Conservation (phyloP, 257 asterid genomes). For the Orobanche coerulescens region DNA sequence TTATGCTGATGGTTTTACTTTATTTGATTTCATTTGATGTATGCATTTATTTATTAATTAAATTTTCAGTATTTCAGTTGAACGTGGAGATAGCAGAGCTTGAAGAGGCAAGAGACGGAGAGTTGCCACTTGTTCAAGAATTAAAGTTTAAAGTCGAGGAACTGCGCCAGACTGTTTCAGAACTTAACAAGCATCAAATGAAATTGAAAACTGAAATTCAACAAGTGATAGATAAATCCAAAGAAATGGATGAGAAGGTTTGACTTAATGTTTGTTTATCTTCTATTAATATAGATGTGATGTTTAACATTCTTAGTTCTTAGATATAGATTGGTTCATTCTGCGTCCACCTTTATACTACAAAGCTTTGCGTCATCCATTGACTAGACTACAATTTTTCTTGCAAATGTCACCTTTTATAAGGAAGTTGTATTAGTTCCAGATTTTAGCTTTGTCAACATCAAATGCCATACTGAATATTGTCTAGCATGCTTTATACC, state of each 20-base stretch:
- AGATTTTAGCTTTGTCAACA: background rate
- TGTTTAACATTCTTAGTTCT: slow-evolving; percentile 8
- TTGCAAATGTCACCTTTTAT: slow-evolving; percentile 38
- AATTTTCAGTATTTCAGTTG: slow-evolving; percentile 36
- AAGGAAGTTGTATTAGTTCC: background rate
- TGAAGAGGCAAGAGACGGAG: slow-evolving; percentile 51
- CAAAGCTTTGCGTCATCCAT: slow-evolving; percentile 7
- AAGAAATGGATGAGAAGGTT: slow-evolving; percentile 83
- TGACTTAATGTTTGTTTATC: slow-evolving; percentile 20
- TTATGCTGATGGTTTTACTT: background rate
- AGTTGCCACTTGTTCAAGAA: slow-evolving; percentile 64
- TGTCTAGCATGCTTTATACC: background rate
- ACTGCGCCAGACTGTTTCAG: slow-evolving; percentile 51
- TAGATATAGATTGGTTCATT: slow-evolving; percentile 17
- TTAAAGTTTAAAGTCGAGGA: slow-evolving; percentile 50
- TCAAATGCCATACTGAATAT: slow-evolving; percentile 11
- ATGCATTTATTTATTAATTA: slow-evolving; percentile 11
- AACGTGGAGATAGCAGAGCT: slow-evolving; percentile 47
- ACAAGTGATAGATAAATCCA: slow-evolving; percentile 62
- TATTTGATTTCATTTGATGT: background rate
- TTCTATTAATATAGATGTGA: background rate
- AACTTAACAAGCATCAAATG: slow-evolving; percentile 43
- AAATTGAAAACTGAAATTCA: slow-evolving; percentile 19
- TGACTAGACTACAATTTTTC: background rate
- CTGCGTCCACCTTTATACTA: background rate